A percentile compares a stretch with the other conserved stretches of the same genome.
These are phyloP conservation scores for Suillus variegatus DNA, from an alignment of 768 basidiomycete species.

Conservation along the genomic window DNA sequence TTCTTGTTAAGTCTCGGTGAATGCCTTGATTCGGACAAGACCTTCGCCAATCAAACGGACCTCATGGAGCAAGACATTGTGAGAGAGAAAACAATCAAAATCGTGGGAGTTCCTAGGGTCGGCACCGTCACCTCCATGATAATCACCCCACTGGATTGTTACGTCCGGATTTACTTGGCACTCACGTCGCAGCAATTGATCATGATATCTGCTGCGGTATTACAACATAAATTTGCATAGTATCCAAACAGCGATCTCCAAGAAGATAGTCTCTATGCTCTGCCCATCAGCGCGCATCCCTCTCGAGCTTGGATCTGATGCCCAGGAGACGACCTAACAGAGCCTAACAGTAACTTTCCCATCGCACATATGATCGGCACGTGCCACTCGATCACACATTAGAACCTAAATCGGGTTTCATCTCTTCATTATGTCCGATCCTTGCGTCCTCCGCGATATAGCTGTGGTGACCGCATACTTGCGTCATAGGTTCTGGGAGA, in stretches of 20 bases:
- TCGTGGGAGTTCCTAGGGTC: background rate
- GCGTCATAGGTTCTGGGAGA: conserved; percentile 8
- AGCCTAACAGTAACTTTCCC: background rate
- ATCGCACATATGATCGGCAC: background rate
- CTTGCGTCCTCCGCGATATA: background rate
- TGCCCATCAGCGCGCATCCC: background rate
- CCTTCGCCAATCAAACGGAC: no score
- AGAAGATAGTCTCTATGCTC: background rate
- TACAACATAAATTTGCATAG: background rate
- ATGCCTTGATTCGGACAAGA: background rate
- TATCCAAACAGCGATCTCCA: background rate
- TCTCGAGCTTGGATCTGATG: background rate
- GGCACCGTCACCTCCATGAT: background rate
- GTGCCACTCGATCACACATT: conserved; percentile 1
- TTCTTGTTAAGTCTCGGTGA: background rate
- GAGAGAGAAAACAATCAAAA: background rate
- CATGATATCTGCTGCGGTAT: background rate
- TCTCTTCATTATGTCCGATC: background rate
- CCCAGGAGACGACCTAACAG: background rate
- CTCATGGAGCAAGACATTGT: background rate
- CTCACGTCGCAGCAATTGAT: background rate
- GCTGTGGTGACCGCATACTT: conserved; percentile 8
- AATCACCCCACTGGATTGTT: background rate
- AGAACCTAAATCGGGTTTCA: background rate
- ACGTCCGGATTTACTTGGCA: background rate